Conservation (phyloP, 805 yeast genomes). For the Zygosaccharomyces bailii region DNA sequence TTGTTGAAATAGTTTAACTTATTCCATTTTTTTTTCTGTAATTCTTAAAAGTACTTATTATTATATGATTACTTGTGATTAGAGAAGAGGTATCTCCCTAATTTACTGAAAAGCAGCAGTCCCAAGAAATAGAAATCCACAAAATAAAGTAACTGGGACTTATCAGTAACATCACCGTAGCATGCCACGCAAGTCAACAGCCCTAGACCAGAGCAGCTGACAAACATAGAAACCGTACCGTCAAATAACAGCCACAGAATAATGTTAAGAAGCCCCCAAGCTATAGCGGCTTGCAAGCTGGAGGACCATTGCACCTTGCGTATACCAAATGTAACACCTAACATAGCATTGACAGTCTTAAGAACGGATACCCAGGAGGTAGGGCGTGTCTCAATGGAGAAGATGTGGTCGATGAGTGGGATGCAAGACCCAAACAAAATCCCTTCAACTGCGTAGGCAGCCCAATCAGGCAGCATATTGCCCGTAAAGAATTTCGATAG, state of each 20-base stretch:
- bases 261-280: slow-evolving; percentile 61
- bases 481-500: slow-evolving; percentile 21
- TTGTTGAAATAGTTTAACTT: not conserved
- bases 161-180: slow-evolving; percentile 23
- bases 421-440: slow-evolving; percentile 53
- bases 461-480: slow-evolving; percentile 26
- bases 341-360: slow-evolving; percentile 47
- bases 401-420: slow-evolving; percentile 40
- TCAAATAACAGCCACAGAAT: slow-evolving; percentile 66
- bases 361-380: slow-evolving; percentile 22
- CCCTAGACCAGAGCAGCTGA: slow-evolving; percentile 36
- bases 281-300: slow-evolving; percentile 57
- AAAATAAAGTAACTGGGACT: slow-evolving; percentile 25
- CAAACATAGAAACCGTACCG: slow-evolving; percentile 52
- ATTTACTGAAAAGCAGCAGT: slow-evolving; percentile 61
- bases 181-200: slow-evolving; percentile 24
- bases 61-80: not conserved
- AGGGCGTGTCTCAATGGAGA: slow-evolving; percentile 15
- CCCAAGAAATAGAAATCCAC: slow-evolving; percentile 63
- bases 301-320: slow-evolving; percentile 68
- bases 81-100: slow-evolving; percentile 54
- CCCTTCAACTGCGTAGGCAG: slow-evolving; percentile 48
- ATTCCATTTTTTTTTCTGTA: not conserved
- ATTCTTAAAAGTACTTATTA: not conserved
- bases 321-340: slow-evolving; percentile 70